Evolutionary conservation across 1,284 basidiomycete species (phyloP).

Genomic region (Microbotryum silenes-acaulis): DNA sequence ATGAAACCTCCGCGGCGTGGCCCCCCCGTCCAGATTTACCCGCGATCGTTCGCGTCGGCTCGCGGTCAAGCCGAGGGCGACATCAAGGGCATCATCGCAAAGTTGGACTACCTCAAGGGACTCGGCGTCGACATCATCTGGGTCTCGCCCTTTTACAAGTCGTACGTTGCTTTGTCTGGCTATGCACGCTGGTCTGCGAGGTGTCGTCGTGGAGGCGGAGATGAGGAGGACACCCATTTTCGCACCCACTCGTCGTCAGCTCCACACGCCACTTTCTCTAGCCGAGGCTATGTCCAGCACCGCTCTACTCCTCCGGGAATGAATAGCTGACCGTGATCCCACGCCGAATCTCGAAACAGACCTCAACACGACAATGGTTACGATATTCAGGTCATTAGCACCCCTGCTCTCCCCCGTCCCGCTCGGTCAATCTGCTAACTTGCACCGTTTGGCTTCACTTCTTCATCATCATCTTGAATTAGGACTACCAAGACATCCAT

Average conservation of each 20-base stretch:
- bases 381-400: neutral
- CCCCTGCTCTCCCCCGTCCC: too few species aligned
- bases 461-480: neutral
- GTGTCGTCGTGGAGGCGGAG: slow-evolving; percentile 40
- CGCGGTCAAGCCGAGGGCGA: slow-evolving; percentile 70
- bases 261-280: neutral
- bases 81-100: slow-evolving; percentile 57
- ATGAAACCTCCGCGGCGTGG: too few species aligned
- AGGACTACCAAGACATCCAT: slow-evolving; percentile 66
- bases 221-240: neutral
- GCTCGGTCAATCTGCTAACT: too few species aligned
- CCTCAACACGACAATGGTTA: slow-evolving; percentile 5
- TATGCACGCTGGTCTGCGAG: slow-evolving; percentile 54
- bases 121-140: slow-evolving; percentile 66
- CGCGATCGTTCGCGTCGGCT: slow-evolving; percentile 61
- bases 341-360: neutral
- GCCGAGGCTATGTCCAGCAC: too few species aligned
- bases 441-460: too few species aligned
- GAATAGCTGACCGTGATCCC: too few species aligned
- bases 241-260: neutral
- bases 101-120: slow-evolving; percentile 61
- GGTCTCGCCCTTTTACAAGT: slow-evolving; percentile 66
- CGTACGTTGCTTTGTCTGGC: slow-evolving; percentile 41
- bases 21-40: slow-evolving; percentile 52
- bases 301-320: too few species aligned